Conservation (phyloP, 768 basidiomycete species). For the Leccinum broughii region DNA sequence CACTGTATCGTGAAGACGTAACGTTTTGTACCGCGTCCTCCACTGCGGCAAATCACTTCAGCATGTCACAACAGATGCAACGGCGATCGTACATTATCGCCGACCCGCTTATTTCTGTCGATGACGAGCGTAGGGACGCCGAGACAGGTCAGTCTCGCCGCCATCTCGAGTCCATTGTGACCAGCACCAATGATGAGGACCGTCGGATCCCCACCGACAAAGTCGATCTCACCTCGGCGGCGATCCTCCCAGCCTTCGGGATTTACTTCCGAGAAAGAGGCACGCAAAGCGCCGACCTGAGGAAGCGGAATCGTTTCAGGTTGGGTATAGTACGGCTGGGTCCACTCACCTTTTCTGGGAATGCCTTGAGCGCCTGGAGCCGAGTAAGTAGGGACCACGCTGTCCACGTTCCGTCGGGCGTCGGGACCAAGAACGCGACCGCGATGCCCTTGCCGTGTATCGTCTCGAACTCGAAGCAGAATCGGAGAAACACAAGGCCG, state of each 20-base stretch:
- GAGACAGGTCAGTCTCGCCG: constrained; percentile 60
- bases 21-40: constrained; percentile 56
- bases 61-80: not conserved
- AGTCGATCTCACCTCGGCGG: constrained; percentile 42
- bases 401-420: constrained; percentile 47
- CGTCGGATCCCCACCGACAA: constrained; percentile 47
- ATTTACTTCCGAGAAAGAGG: constrained; percentile 32
- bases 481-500: constrained; percentile 57
- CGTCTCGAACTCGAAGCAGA: constrained; percentile 56
- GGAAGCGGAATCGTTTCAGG: not conserved
- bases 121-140: constrained; percentile 56
- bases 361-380: constrained; percentile 53
- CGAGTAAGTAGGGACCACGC: constrained; percentile 61
- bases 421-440: constrained; percentile 50
- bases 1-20: constrained; percentile 53
- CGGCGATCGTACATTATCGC: constrained; percentile 39
- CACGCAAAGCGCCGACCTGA: constrained; percentile 41
- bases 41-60: constrained; percentile 32
- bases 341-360: constrained; percentile 43
- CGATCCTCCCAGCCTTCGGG: constrained; percentile 53
- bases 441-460: constrained; percentile 50
- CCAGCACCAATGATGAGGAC: constrained; percentile 68
- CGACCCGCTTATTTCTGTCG: constrained; percentile 50
- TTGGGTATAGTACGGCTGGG: not conserved
- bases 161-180: constrained; percentile 63